A percentile compares a stretch with the other conserved stretches of the same genome.
Conservation (phyloP, 1,284 basidiomycete genomes). For the Apiotrichum gamsii region DNA sequence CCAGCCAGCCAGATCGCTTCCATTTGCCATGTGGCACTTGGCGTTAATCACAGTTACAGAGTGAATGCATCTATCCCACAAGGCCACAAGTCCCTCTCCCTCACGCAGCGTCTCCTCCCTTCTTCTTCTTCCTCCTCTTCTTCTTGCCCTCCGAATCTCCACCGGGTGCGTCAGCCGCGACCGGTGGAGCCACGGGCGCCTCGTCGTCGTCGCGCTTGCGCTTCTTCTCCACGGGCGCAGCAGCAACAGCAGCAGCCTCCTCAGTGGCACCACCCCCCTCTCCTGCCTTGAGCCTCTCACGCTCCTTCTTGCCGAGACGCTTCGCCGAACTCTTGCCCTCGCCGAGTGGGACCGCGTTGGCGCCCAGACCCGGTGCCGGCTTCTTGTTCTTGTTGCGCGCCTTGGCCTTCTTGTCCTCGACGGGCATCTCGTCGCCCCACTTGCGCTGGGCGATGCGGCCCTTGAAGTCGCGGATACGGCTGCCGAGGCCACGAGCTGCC, state of each 20-base stretch:
- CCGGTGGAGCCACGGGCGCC: not conserved
- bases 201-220: conserved; percentile 7
- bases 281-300: conserved; percentile 26
- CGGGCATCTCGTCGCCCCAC: conserved; percentile 50
- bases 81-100: too few relatives aligned
- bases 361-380: not conserved
- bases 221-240: conserved; percentile 8
- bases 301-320: conserved; percentile 50
- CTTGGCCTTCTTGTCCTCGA: conserved; percentile 12
- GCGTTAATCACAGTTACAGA: too few relatives aligned
- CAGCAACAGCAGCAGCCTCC: not conserved
- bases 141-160: conserved; percentile 9
- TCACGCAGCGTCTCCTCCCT: not conserved
- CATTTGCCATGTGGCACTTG: too few relatives aligned
- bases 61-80: too few relatives aligned
- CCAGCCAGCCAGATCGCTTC: too few relatives aligned
- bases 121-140: conserved; percentile 20
- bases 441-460: conserved; percentile 51
- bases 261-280: not conserved
- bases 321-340: conserved; percentile 28
- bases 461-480: conserved; percentile 70
- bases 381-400: not conserved
- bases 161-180: not conserved
- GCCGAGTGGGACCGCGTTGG: conserved; percentile 13
- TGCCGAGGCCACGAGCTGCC: conserved; percentile 59